Base-by-base conservation (phyloP, 2,329 filamentous ascomycete species). In the Exophiala sideris region DNA sequence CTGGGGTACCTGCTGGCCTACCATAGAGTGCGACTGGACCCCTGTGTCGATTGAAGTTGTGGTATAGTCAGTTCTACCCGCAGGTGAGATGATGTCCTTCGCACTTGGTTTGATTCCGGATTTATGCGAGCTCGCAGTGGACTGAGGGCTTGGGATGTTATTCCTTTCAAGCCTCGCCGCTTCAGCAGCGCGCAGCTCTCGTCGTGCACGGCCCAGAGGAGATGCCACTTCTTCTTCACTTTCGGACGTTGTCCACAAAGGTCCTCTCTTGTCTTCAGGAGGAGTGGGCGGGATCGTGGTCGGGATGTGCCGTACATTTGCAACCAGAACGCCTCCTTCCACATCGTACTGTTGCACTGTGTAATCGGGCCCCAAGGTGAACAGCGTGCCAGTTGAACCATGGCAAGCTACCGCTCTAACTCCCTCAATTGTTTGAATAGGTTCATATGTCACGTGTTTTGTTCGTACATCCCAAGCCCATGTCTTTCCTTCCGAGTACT, bases 381-480 rank as follows among this genome's bases (percentile, higher is more conserved):
- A 99, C 20, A 99, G 79, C 5, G 83, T 88, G n/a, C 92, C 92
- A 5, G 88, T 91, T 1, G 91, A 87, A 1, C 92, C 94, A 70
- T 94, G 95, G 57, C 91, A 87, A 41, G 91, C 87, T 40, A 99
- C 80, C 12, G 89, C 92, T 59, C 83, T 82, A 54, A 96, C 82
- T 61, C 87, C 84, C 35, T 94, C 86, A 5, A 91, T 79, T 1
- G 91, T 96, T 5, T 91, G 91, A 52, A 97, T 88, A 54, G 83
- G 81, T 66, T 96, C 91, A 71, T 85, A 95, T 2, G 90, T 91
- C 63, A 99, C 91, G 67, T 95, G 87, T 70, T 97, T 97, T n/a
- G 94, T 99, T 60, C 91, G 83, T 41, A 99, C 94, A 77, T 99
- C 94, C 92, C 94, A 99, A 54, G 91, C 87, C 65, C 89, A 85